phyloP scores from a whole-genome alignment of 805 yeast species.

The Teunomyces barrocoloradensis region DNA sequence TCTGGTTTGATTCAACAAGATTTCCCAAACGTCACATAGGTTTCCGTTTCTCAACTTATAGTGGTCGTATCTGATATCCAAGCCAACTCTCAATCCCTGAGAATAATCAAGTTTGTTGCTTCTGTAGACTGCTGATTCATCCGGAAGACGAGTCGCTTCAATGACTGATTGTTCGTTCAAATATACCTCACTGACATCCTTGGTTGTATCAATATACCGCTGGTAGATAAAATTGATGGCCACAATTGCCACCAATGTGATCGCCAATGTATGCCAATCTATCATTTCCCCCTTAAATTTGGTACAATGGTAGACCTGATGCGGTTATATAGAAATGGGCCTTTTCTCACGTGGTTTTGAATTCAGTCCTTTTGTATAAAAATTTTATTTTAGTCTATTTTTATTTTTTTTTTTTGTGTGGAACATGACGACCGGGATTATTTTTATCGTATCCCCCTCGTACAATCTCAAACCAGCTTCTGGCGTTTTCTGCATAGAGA shows the following conservation, averaged over 20 bases:
- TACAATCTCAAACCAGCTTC: no score
- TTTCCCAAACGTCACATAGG: slow-evolving; percentile 69
- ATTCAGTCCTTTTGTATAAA: neutral
- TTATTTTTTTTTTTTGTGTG: neutral
- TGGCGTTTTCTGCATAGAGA: no score
- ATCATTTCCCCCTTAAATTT: neutral
- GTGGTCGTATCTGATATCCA: slow-evolving; percentile 58
- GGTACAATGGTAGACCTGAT: neutral
- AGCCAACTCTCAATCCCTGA: slow-evolving; percentile 61
- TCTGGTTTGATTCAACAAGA: slow-evolving; percentile 28
- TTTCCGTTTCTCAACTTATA: slow-evolving; percentile 74
- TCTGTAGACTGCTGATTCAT: slow-evolving; percentile 75
- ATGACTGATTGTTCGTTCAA: slow-evolving; percentile 63
- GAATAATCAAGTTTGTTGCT: slow-evolving; percentile 75
- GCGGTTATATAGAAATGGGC: neutral
- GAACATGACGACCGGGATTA: no score
- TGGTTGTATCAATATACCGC: slow-evolving; percentile 31
- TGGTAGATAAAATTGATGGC: slow-evolving; percentile 18
- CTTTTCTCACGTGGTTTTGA: neutral
- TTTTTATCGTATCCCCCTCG: no score
- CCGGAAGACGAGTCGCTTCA: slow-evolving; percentile 57
- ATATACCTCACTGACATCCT: slow-evolving; percentile 59
- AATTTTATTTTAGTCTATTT: neutral
- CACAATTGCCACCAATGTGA: slow-evolving; percentile 19
- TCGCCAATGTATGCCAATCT: slow-evolving; percentile 8